phyloP scores from a whole-genome alignment of 2,329 filamentous ascomycete genomes.

The Apiospora arundinis region DNA sequence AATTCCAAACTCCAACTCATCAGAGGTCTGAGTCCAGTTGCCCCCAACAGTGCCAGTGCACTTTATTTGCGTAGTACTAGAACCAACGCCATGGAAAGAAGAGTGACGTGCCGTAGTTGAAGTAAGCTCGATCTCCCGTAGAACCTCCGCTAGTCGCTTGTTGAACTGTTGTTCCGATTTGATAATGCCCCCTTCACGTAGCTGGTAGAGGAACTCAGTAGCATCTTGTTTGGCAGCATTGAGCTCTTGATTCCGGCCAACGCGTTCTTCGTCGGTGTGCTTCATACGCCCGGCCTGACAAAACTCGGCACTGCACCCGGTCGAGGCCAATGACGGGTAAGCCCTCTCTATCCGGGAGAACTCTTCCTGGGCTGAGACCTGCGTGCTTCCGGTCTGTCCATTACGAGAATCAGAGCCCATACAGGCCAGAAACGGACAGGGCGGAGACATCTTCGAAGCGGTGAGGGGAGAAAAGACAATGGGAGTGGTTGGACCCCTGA shows the following conservation, averaged over 20 bases:
- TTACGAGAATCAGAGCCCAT: not conserved
- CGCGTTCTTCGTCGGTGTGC: slow-evolving; percentile 21
- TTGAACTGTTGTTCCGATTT: slow-evolving; percentile 6
- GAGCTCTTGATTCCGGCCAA: slow-evolving; percentile 17
- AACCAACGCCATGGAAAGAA: not conserved
- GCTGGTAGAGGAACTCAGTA: slow-evolving; percentile 16
- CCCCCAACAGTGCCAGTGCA: slow-evolving; percentile 6
- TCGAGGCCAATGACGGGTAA: slow-evolving; percentile 14
- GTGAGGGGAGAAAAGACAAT: no score
- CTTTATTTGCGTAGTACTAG: not conserved
- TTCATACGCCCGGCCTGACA: slow-evolving; percentile 21
- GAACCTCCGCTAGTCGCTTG: not conserved
- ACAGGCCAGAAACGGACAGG: slow-evolving; percentile 5
- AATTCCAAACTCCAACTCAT: slow-evolving; percentile 16
- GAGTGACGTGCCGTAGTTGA: slow-evolving; percentile 10
- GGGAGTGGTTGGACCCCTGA: not conserved
- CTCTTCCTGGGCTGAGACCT: not conserved
- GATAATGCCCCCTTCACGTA: slow-evolving; percentile 5
- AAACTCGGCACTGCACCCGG: slow-evolving; percentile 18
- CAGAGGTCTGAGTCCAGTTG: slow-evolving; percentile 10
- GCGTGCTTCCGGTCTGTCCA: not conserved
- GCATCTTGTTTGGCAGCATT: slow-evolving; percentile 2
- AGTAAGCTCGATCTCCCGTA: not conserved
- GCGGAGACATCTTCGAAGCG: not conserved
- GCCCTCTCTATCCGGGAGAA: slow-evolving; percentile 18